Conservation (phyloP, 192 early-diverging fungal genomes). For the Lunasporangiospora selenospora region DNA sequence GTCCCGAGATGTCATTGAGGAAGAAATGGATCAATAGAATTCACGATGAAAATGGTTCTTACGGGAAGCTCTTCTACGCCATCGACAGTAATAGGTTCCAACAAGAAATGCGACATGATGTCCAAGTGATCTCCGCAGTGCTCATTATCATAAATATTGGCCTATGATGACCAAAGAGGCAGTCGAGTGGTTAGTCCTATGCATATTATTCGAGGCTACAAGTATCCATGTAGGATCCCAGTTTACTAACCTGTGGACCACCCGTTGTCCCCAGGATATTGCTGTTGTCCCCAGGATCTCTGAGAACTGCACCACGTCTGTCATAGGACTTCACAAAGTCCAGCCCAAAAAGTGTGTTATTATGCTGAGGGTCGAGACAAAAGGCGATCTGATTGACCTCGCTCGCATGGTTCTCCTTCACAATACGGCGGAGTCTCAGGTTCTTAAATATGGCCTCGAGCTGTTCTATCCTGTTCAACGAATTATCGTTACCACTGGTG, state of each 20-base stretch:
- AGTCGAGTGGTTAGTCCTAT: too few species aligned
- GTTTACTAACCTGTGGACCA: slow-evolving; percentile 68
- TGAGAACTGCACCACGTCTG: slow-evolving; percentile 69
- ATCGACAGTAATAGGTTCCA: slow-evolving; percentile 49
- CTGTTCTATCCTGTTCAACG: slow-evolving; percentile 6
- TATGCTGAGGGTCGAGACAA: slow-evolving; percentile 71
- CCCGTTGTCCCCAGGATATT: slow-evolving; percentile 80
- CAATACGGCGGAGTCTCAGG: slow-evolving; percentile 82
- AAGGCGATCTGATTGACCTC: slow-evolving; percentile 79
- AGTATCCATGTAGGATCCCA: too few species aligned
- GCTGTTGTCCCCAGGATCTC: slow-evolving; percentile 70
- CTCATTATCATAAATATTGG: slow-evolving; percentile 92
- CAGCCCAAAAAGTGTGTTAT: slow-evolving; percentile 55
- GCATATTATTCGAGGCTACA: too few species aligned
- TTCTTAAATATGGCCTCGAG: slow-evolving; percentile 71
- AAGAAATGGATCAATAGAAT: not conserved
- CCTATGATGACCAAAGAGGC: slow-evolving; percentile 46
- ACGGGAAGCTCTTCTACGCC: slow-evolving; percentile 41
- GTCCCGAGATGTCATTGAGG: not conserved
- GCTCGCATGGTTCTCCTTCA: slow-evolving; percentile 88
- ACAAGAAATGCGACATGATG: slow-evolving; percentile 89
- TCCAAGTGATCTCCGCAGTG: slow-evolving; percentile 94
- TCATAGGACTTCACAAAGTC: slow-evolving; percentile 71
- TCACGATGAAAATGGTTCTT: slow-evolving; percentile 9
- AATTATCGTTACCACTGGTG: too few species aligned